These are phyloP conservation scores for Saprolegnia diclina DNA, from an alignment of 352 stramenopile species.

Conservation along the genomic window DNA sequence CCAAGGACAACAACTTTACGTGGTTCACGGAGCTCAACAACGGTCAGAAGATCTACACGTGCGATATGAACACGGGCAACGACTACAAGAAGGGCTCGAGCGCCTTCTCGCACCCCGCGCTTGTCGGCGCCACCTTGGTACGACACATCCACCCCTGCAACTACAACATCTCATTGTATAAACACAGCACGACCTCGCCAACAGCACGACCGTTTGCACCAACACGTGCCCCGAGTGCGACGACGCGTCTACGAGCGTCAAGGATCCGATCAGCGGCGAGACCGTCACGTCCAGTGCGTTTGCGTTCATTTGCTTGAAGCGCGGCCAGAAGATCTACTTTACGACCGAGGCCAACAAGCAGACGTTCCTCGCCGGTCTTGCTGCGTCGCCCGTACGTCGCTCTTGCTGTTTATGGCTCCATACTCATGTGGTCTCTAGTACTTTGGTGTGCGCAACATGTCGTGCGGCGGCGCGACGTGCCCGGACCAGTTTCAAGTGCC, in stretches of 20 bases:
- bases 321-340: conserved; percentile 86
- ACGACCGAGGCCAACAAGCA: conserved; percentile 58
- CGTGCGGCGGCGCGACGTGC: conserved; percentile 50
- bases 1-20: conserved; percentile 23
- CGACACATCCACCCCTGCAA: conserved; percentile 28
- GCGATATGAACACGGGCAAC: conserved; percentile 45
- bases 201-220: conserved; percentile 31
- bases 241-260: conserved; percentile 34
- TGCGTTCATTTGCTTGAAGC: conserved; percentile 61
- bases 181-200: conserved; percentile 29
- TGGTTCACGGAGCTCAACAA: conserved; percentile 38
- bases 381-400: conserved; percentile 33
- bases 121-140: conserved; percentile 74
- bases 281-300: conserved; percentile 53
- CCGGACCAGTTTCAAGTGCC: conserved; percentile 34
- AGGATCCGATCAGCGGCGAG: conserved; percentile 56
- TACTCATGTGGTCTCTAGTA: conserved; percentile 8
- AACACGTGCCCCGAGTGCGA: conserved; percentile 44
- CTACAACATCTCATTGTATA: conserved; percentile 15
- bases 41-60: conserved; percentile 72
- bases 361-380: conserved; percentile 55
- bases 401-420: conserved; percentile 25
- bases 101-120: conserved; percentile 60
- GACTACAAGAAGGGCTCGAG: conserved; percentile 37
- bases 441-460: conserved; percentile 39